A percentile compares a stretch with the other conserved stretches of the same genome.
Evolutionary conservation across 2,329 filamentous ascomycete species (phyloP).

Genomic region (Hypoxylon rubiginosum): DNA sequence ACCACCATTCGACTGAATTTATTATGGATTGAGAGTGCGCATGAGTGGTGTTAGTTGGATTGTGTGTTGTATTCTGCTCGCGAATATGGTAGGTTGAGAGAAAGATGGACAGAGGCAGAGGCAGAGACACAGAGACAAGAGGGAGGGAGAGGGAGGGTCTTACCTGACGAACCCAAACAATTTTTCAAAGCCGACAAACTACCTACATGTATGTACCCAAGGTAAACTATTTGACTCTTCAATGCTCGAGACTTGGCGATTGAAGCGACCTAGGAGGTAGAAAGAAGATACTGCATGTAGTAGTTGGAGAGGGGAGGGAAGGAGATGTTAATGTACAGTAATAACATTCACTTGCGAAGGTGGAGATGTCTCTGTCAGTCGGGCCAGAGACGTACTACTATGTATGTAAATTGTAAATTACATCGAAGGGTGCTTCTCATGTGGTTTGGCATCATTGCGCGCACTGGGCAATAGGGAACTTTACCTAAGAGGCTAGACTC

Average conservation of each 20-base stretch:
- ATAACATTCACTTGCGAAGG: slow-evolving; percentile 28
- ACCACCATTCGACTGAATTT: not conserved
- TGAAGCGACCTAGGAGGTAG: slow-evolving; percentile 23
- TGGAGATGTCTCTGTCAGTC: slow-evolving; percentile 22
- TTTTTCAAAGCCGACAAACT: slow-evolving; percentile 6
- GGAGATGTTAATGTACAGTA: slow-evolving; percentile 6
- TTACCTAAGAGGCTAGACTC: slow-evolving; percentile 22
- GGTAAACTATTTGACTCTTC: slow-evolving; percentile 6
- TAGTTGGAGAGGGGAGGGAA: slow-evolving; percentile 14
- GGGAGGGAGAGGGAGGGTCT: slow-evolving; percentile 1
- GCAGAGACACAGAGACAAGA: not conserved
- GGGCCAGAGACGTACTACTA: slow-evolving; percentile 2
- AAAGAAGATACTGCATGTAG: slow-evolving; percentile 1
- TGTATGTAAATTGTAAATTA: slow-evolving; percentile 13
- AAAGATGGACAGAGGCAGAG: not conserved
- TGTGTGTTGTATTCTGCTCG: not conserved
- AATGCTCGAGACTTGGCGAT: slow-evolving; percentile 13
- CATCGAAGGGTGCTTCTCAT: slow-evolving; percentile 8
- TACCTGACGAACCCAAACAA: slow-evolving; percentile 13
- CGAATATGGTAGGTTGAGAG: not conserved
- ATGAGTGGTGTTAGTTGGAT: not conserved
- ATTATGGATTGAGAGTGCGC: not conserved
- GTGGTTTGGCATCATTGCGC: slow-evolving; percentile 27
- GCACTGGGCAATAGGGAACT: slow-evolving; percentile 32
- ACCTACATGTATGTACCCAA: no score